Percentiles rank a stretch among this genome's conserved stretches.
phyloP scores from a whole-genome alignment of 1,284 basidiomycete genomes.

The Leccinum angustisporum region DNA sequence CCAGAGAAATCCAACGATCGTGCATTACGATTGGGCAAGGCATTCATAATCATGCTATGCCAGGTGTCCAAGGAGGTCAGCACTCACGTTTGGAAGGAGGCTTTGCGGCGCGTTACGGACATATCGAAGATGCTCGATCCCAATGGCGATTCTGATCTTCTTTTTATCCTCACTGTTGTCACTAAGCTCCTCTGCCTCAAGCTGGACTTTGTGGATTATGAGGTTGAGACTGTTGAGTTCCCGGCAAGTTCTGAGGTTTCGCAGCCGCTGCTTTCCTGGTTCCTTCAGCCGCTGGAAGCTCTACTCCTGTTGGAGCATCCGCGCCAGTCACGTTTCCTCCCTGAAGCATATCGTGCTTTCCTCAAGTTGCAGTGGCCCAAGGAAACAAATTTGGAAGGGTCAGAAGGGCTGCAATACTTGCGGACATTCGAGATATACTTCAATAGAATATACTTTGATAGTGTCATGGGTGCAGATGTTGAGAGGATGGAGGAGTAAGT shows the following conservation, averaged over 20 bases:
- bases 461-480: not conserved
- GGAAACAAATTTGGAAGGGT: not conserved
- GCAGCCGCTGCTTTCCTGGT: constrained; percentile 7
- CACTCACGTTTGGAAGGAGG: constrained; percentile 1
- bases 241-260: not conserved
- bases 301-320: constrained; percentile 3
- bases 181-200: constrained; percentile 7
- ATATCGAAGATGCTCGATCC: not conserved
- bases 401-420: constrained; percentile 1
- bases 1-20: not conserved
- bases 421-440: constrained; percentile 46
- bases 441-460: constrained; percentile 37
- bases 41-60: constrained; percentile 8
- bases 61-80: not conserved
- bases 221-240: constrained; percentile 3
- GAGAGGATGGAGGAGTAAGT: not conserved
- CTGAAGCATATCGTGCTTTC: constrained; percentile 5
- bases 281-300: constrained; percentile 6
- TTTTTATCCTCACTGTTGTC: constrained; percentile 7
- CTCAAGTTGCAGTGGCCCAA: not conserved
- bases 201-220: not conserved
- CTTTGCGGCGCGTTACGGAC: not conserved
- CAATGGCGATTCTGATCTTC: constrained; percentile 4
- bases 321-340: not conserved
- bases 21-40: constrained; percentile 7